Conservation (phyloP, 2,329 filamentous ascomycete species). For the Fusarium sp. region DNA sequence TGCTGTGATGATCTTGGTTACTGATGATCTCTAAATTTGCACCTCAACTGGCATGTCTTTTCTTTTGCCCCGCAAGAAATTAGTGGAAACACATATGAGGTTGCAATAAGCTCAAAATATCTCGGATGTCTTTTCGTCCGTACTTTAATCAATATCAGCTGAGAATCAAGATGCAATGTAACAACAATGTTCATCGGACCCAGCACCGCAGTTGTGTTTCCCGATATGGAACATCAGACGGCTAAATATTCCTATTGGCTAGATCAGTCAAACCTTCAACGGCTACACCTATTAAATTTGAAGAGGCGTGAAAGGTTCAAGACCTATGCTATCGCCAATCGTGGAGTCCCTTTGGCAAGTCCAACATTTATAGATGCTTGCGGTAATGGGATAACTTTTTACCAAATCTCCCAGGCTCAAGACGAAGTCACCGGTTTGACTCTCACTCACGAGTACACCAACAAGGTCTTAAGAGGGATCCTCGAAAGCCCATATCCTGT, state of each 20-base stretch:
- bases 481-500: too few relatives aligned
- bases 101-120: not conserved
- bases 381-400: too few relatives aligned
- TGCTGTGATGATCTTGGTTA: too few relatives aligned
- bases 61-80: not conserved
- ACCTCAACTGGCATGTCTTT: not conserved
- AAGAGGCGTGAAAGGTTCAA: not conserved
- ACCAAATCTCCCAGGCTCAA: too few relatives aligned
- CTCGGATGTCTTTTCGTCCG: not conserved
- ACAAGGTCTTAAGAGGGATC: too few relatives aligned
- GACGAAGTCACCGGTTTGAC: too few relatives aligned
- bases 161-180: not conserved
- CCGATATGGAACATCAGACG: not conserved
- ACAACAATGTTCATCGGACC: not conserved
- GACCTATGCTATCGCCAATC: conserved; percentile 5
- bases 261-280: not conserved
- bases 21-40: not conserved
- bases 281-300: not conserved
- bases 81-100: not conserved
- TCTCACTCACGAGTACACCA: too few relatives aligned
- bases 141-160: not conserved
- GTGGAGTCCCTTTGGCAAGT: too few relatives aligned
- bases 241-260: not conserved
- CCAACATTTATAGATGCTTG: too few relatives aligned
- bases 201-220: not conserved